Conservation (phyloP, 2,329 filamentous ascomycete genomes). For the Rhytidhysteron rufulum region DNA sequence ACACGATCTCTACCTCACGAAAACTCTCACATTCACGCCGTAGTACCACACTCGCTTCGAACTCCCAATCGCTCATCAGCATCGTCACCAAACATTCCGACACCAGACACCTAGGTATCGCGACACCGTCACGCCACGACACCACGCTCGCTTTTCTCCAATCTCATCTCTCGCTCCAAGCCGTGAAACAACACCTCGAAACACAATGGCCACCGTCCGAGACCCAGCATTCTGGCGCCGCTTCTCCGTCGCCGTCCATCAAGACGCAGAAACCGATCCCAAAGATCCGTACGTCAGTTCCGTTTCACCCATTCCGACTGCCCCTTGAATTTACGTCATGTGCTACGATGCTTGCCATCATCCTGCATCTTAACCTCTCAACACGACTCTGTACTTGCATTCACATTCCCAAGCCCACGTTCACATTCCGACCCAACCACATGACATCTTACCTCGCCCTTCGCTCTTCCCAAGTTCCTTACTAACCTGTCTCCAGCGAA, state of each 20-base stretch:
- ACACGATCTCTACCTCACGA: too few relatives aligned
- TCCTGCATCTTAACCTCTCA: too few relatives aligned
- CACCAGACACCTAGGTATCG: too few relatives aligned
- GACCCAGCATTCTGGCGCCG: slow-evolving; percentile 60
- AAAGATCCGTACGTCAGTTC: slow-evolving; percentile 38
- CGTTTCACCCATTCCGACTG: slow-evolving; percentile 10
- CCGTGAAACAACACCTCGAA: background rate
- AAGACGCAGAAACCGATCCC: slow-evolving; percentile 45
- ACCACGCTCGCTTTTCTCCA: background rate
- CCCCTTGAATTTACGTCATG: background rate
- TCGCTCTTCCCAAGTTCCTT: slow-evolving; percentile 8
- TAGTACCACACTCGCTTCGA: too few relatives aligned
- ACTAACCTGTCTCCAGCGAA: slow-evolving; percentile 25
- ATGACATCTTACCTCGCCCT: background rate
- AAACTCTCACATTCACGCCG: too few relatives aligned
- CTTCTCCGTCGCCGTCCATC: slow-evolving; percentile 56
- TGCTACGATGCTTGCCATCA: background rate
- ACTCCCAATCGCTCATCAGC: too few relatives aligned
- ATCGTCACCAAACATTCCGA: too few relatives aligned
- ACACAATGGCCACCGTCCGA: slow-evolving; percentile 46
- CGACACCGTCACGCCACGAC: background rate
- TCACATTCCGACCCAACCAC: background rate
- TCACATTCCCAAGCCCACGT: slow-evolving; percentile 1
- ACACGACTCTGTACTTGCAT: too few relatives aligned
- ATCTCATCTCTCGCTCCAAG: background rate